Evolutionary conservation across 805 yeast genomes (phyloP), one percentile per base, ranked within the genome.

Genomic region (Wickerhamiella occidentalis): DNA sequence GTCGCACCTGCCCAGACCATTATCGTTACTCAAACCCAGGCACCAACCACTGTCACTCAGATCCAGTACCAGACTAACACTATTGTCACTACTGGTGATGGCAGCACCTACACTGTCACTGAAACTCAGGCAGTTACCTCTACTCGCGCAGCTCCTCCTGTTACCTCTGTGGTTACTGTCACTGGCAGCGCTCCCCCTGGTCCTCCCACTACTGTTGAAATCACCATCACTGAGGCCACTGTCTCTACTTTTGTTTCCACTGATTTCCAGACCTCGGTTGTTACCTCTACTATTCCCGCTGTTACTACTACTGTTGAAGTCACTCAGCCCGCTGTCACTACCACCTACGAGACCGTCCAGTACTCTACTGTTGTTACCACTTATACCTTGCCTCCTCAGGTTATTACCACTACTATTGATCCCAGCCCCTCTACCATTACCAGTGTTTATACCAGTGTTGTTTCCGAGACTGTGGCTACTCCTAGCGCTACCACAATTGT

Each of bases 331-430:
- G 41, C 47, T 11, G 40, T 45, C 26, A 45, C 47, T 23, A 25
- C 29, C 23, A 35, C 47, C 5, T 45, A 23, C 19, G 41, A 30
- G 41, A 45, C 30, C 11, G 22, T 37, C 17, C 28, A 36, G 11
- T 45, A 35, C 33, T 37, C 35, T 25, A 45, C 47, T 11, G 33
- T 45, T 7, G 12, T n/a, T 17, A 12, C 47, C n/a, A 35, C 47
- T 17, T 45, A 45, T 17, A 45, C 47, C n/a, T 26, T 45, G 33
- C 33, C 47, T 18, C 47, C 47, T 17, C 47, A 45, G 47, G 40
- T 35, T 22, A 15, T 45, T 35, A 35, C 41, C 18, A 45, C 47
- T 15, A 45, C 47, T 23, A 11, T 23, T 17, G 22, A 38, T 21
- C 47, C 47, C 18, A n/a, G 21, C 4, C 35, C 47, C 5, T 23